Evolutionary conservation across 148 eudicot genomes (phyloP).

Genomic region (Chenopodium formosanum): DNA sequence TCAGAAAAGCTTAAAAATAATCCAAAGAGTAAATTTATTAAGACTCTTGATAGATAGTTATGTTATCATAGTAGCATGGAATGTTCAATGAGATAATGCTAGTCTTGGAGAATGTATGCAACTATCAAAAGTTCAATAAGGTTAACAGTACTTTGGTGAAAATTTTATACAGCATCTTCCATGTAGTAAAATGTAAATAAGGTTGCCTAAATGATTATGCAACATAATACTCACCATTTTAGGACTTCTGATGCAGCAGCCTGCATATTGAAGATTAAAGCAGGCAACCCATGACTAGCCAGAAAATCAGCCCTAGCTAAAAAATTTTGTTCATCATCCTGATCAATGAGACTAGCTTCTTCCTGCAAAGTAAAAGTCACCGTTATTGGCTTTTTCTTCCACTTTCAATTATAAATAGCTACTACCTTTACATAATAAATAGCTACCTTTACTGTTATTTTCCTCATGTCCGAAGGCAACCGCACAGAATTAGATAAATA

Average conservation of each 20-base stretch:
- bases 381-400: neutral
- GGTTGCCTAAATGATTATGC: neutral
- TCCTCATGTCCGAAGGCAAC: neutral
- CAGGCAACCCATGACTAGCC: slow-evolving; percentile 55
- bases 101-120: neutral
- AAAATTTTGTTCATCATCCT: slow-evolving; percentile 73
- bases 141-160: neutral
- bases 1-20: neutral
- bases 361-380: slow-evolving; percentile 47
- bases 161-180: neutral
- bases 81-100: neutral
- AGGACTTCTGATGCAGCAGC: slow-evolving; percentile 71
- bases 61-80: neutral
- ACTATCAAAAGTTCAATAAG: neutral
- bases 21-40: neutral
- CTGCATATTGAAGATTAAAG: slow-evolving; percentile 59
- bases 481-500: neutral
- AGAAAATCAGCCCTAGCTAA: slow-evolving; percentile 78
- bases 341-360: slow-evolving; percentile 66
- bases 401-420: neutral
- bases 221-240: slow-evolving; percentile 46
- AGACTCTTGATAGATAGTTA: neutral
- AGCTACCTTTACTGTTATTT: neutral
- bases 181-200: neutral
- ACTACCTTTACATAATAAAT: neutral